These are phyloP conservation scores for Suhomyces sp. DNA, from an alignment of 805 yeast species.

Conservation along the genomic window DNA sequence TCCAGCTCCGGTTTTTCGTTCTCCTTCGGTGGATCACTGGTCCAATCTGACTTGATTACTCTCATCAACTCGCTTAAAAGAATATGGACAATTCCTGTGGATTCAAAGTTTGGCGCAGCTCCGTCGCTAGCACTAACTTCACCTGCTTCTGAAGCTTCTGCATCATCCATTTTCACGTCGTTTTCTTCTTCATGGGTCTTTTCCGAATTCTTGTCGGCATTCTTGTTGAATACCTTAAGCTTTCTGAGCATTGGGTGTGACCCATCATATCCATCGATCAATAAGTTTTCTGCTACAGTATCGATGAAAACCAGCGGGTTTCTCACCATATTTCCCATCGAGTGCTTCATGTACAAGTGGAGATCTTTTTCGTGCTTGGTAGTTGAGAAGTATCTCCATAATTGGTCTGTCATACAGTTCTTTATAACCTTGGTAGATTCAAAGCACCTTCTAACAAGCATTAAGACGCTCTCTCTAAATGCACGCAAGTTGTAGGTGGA, in stretches of 20 bases:
- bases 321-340: conserved; percentile 45
- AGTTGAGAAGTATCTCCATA: conserved; percentile 34
- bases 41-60: conserved; percentile 38
- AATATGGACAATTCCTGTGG: conserved; percentile 60
- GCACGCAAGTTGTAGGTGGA: conserved; percentile 6
- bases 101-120: conserved; percentile 4
- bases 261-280: conserved; percentile 46
- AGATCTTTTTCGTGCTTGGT: conserved; percentile 17
- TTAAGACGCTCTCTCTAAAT: conserved; percentile 33
- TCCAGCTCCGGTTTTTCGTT: background rate
- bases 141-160: conserved; percentile 12
- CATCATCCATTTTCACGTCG: conserved; percentile 31
- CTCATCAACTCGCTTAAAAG: conserved; percentile 64
- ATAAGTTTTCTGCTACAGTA: conserved; percentile 37
- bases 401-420: conserved; percentile 48
- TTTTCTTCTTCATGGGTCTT: conserved; percentile 5
- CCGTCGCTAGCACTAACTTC: background rate
- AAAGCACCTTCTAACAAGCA: conserved; percentile 64
- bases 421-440: conserved; percentile 56
- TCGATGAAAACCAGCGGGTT: conserved; percentile 50
- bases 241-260: background rate
- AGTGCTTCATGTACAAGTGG: conserved; percentile 46
- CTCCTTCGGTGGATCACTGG: conserved; percentile 20
- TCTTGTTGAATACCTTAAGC: background rate
- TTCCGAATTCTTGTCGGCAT: background rate